Evolutionary conservation across 352 stramenopile genomes (phyloP).

Genomic region (Globisporangium paroecandrum): DNA sequence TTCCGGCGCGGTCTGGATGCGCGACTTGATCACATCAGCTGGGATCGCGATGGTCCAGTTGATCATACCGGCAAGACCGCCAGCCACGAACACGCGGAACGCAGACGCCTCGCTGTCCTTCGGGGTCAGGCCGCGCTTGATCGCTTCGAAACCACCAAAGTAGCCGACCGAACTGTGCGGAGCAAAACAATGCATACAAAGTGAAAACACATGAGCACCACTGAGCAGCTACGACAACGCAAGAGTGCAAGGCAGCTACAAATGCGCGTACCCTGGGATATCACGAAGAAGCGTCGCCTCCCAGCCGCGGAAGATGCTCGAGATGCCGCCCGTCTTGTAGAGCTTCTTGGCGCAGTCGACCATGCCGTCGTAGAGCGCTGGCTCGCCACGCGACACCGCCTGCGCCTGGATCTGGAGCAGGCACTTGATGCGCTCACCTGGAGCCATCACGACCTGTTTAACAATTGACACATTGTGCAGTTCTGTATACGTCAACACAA

Average conservation of each 20-base stretch:
- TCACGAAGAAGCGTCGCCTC: conserved; percentile 94
- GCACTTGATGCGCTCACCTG: conserved; percentile 97
- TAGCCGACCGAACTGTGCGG: conserved; percentile 88
- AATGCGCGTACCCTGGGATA: conserved; percentile 80
- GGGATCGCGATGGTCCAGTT: conserved; percentile 96
- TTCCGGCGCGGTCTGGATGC: conserved; percentile 95
- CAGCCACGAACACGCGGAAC: conserved; percentile 90
- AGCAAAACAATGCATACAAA: neutral
- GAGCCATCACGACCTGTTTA: conserved; percentile 87
- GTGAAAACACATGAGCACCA: neutral
- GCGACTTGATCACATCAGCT: conserved; percentile 95
- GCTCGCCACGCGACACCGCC: conserved; percentile 69
- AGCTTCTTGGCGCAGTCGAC: conserved; percentile 93
- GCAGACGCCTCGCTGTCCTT: conserved; percentile 75
- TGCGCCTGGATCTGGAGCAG: conserved; percentile 92
- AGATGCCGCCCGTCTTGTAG: conserved; percentile 88
- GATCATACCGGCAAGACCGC: conserved; percentile 92
- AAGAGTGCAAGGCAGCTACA: neutral
- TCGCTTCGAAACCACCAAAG: conserved; percentile 92
- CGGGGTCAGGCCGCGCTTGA: conserved; percentile 87
- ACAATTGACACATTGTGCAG: neutral
- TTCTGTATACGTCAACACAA: conserved; percentile 7
- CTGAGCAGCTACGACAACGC: neutral
- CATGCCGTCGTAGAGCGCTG: conserved; percentile 93
- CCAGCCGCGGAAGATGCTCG: conserved; percentile 94